Base-by-base conservation (phyloP, 1,139 yeast genomes). In the Lodderomyces margitis region DNA sequence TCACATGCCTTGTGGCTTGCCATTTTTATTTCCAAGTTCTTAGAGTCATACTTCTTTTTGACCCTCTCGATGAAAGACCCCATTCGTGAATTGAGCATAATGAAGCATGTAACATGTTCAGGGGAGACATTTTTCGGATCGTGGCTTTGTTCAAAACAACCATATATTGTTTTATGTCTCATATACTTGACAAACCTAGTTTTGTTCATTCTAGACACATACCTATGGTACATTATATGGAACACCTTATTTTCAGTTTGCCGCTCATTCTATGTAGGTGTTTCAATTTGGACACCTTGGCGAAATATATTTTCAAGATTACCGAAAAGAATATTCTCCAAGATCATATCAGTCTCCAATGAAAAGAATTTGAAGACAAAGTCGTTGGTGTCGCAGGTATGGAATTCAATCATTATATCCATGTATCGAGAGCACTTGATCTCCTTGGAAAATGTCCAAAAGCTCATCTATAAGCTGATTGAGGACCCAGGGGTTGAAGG, bases 251-350 rank as follows among this genome's bases (percentile, higher is more conserved):
- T 75, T 47, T 76, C 81, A 0, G 74, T 75, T 8, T 66, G 71
- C 39, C 58, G 75, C 14, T 70, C 76, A 3, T 71, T 75, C 49
- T 68, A 73, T 41, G 63, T 74, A 42, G 82, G 82, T 1, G 70
- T 74, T 11, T 74, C 81, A 1, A 70, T 76, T 16, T 75, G 79
- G 77, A 75, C 81, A 5, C 81, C 82, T 1, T 76, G 81, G 81
- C 66, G 78, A 51, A 77, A 74, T 47, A 70, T 74, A 38, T 76
- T 74, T 48, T 65, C 77, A 2, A 57, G 79, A 31, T 54, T 77
- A 14, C 82, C 82, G 1, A 74, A 74, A 44, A 57, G 81, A 46
- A 75, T 76, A 10, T 61, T 64, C 38, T 68, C 78, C 8, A 75
- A 75, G 44, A 61, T 76, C 3, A 55, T 75, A 9, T 60, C 65